A percentile compares a stretch with the other conserved stretches of the same genome.
Evolutionary conservation across 352 stramenopile species (phyloP).

Genomic region (Pythium utonaiense): DNA sequence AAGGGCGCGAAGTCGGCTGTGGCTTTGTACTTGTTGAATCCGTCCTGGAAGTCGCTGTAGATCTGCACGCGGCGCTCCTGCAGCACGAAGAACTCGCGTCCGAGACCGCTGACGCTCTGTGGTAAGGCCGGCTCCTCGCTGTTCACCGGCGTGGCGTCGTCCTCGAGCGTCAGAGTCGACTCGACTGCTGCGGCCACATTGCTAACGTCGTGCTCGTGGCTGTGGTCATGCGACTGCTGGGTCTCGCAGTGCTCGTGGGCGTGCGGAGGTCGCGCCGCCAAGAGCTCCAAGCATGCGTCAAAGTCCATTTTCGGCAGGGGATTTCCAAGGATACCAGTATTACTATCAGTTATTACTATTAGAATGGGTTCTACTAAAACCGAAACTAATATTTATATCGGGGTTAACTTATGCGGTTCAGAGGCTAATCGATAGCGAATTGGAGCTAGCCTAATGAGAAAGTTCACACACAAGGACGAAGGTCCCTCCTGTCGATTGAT

Average conservation of each 20-base stretch:
- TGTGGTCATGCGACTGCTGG: conserved; percentile 18
- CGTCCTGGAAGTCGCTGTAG: conserved; percentile 63
- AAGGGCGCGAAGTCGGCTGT: conserved; percentile 58
- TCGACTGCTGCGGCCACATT: conserved; percentile 19
- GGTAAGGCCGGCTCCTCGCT: background rate
- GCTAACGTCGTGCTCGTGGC: conserved; percentile 9
- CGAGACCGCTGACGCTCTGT: conserved; percentile 22
- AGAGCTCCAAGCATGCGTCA: conserved; percentile 54
- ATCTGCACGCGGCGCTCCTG: conserved; percentile 70
- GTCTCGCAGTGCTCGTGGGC: conserved; percentile 59
- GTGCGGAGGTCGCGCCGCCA: conserved; percentile 53
- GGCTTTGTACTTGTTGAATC: conserved; percentile 65
- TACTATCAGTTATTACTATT: background rate
- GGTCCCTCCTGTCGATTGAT: too few species aligned
- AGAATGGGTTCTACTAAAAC: conserved; percentile 1
- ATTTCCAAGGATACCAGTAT: background rate
- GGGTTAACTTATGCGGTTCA: too few species aligned
- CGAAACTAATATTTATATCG: background rate
- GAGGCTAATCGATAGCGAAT: background rate
- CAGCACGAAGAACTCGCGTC: conserved; percentile 41
- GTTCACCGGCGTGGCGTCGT: background rate
- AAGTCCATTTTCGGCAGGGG: conserved; percentile 54
- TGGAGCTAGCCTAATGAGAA: too few species aligned
- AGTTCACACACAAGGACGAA: too few species aligned
- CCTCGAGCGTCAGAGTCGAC: background rate